Base-by-base conservation (phyloP, 805 yeast genomes). In the Hanseniaspora meyeri region DNA sequence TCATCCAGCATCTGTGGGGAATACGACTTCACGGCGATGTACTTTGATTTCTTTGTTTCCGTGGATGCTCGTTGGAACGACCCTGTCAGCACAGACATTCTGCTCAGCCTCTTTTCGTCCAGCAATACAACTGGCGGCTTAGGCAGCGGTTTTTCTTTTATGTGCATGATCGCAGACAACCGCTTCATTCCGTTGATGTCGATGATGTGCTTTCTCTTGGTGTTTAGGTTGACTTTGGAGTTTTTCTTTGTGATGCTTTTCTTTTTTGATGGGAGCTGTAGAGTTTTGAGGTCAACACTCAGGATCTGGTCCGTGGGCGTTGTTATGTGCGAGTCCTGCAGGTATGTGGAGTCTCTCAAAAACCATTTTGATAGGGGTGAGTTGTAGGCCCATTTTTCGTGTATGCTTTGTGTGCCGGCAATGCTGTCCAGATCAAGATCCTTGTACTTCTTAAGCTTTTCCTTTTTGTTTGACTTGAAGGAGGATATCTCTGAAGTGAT, bases 1-100 rank as follows among this genome's bases (percentile, higher is more conserved):
- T 73, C 77, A 63, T 72, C 76, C 4, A 71, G 62, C 34, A 73
- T 61, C 16, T 61, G 65, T 31, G 73, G 70, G 1, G 51, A 32
- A 53, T 72, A 72, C 2, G 57, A 57, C 19, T 60, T 57, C 0
- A 51, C 49, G 0, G 68, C 75, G 19, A 43, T 50, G 49, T 64
- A 64, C 2, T 62, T 36, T 2, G 43, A 24, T 27, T 50, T 24
- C 24, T 29, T 37, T 20, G 34, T 32, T 19, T 31, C 32, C 1
- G 14, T 11, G 6, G 34, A 51, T 6, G 32, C 29, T 12, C n/a
- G 17, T 19, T 31, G 31, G 37, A 52, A 47, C 14, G 38, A 24
- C n/a, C 50, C 47, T 1, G 29, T 3, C 27, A 45, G 16, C 10
- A 24, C n/a, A 55, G 57, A n/a, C 43, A 34, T 9, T 57, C 59